Evolutionary conservation across 306 rosid genomes (phyloP), one percentile per base, ranked within the genome.

Genomic region (Vachellia collinsii): DNA sequence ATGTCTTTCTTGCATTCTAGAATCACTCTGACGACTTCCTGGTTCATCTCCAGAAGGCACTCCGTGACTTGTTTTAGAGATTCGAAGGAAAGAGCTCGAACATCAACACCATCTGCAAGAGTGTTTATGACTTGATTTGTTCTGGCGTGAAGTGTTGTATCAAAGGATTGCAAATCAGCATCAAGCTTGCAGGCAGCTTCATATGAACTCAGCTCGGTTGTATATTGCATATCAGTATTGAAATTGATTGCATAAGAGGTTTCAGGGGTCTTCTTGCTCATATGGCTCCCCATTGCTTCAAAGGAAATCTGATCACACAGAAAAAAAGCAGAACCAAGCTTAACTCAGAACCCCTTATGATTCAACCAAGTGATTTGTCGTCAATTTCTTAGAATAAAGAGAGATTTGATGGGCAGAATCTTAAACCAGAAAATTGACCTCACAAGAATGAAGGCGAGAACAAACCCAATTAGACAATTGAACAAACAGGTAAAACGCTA

Each of bases 1-100:
- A 94, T 93, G 51, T 94, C 99, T 83, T 91, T 88, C 91, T 94
- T 94, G 92, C 97, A 94, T 39, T 90, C 95, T 81, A 94, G 84
- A 84, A 94, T 93, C 4, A 94, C 95, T 44, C 87, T 93, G 3
- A 94, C 97, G 74, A 94, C 97, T 72, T 94, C 99, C 74, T 94
- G 99, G 70, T 94, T 94, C 97, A 94, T 93, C 78, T 93, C 99
- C 69, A 94, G 70, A 3, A 94, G 94, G 69, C 99, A 94, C 75
- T 82, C 97, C 0, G 97, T 94, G 79, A 93, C 84, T 79, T 91
- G 91, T 69, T 91, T 93, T 4, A 94, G 83, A 7, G 97, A 94
- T 58, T 91, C 95, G 8, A 94, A 91, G 0, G 99, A 94, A 73
- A 94, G 92, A 6, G 97, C 87, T 37, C 97, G 93, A 63, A 93